Base-by-base conservation (phyloP, 306 rosid species). In the Sechiopsis laciniata region DNA sequence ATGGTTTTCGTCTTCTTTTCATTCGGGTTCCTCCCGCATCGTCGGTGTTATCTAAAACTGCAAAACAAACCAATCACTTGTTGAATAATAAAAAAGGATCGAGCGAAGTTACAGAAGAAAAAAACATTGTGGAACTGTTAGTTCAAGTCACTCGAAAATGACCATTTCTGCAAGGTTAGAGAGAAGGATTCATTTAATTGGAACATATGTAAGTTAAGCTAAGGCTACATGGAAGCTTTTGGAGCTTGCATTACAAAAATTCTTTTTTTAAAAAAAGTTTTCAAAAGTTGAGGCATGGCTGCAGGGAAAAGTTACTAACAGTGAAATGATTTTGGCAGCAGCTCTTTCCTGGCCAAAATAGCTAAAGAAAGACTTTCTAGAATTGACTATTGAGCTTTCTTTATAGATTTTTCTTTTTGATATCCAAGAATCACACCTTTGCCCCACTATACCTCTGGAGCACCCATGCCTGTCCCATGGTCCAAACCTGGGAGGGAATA, bases 1-100 rank as follows among this genome's bases (percentile, higher is more conserved):
- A 89, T n/a, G 96, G 96, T 71, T 82, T 91, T 55, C 96, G 85
- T 76, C 83, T 89, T 76, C 97, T 82, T 84, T 86, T 91, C 79
- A 84, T 6, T 42, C 82, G 82, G 3, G 85, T 54, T 58, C 85
- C 90, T 57, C 83, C 93, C 55, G 87, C 78, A 54, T 86, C 96
- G 75, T 90, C 96, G 80, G 80, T 71, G 75, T 77, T 66, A 48
- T 72, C 68, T 5, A 73, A 29, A n/a, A 40, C 56, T 51, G 63
- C 67, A 65, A 56, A 75, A 8, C 67, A 78, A 72, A 51, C 3
- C 66, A 65, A 71, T 9, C 35, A 53, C 21, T 69, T 7, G 8
- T 48, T 20, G n/a, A 67, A 54, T 50, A 20, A 80, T 15, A 22
- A 80, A 54, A 19, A 69, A 50, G 37, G 29, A 20, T 63, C 17